Percentiles rank a stretch among this genome's conserved stretches.
Conservation (phyloP, 2,329 filamentous ascomycete species). For the Diaporthe batatas region DNA sequence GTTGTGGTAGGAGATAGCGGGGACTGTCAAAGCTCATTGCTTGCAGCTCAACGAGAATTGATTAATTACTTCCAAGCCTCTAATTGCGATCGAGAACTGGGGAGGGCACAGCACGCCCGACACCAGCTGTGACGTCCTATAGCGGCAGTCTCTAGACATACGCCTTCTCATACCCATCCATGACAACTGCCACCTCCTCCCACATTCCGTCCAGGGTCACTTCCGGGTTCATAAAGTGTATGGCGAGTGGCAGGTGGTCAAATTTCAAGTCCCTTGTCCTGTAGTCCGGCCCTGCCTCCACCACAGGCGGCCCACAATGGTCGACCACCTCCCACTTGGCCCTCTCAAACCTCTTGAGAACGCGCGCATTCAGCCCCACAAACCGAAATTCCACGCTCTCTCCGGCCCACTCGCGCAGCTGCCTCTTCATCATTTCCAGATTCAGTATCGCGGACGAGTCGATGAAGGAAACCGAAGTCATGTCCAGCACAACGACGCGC, state of each 20-base stretch:
- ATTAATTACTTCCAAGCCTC: background rate
- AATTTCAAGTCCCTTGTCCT: conserved; percentile 21
- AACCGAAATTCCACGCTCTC: conserved; percentile 25
- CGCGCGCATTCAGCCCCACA: conserved; percentile 23
- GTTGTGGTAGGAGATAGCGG: too few species aligned
- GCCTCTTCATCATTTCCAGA: conserved; percentile 34
- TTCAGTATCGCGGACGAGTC: conserved; percentile 54
- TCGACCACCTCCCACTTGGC: conserved; percentile 32
- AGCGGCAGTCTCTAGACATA: background rate
- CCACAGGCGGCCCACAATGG: background rate
- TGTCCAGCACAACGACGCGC: conserved; percentile 43
- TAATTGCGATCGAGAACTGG: background rate
- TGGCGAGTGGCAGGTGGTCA: conserved; percentile 18
- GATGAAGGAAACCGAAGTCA: conserved; percentile 52
- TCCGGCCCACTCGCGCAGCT: conserved; percentile 34
- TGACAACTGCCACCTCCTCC: conserved; percentile 24
- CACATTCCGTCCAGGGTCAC: conserved; percentile 20
- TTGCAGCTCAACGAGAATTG: background rate
- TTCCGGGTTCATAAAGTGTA: conserved; percentile 22
- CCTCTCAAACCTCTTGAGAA: conserved; percentile 33
- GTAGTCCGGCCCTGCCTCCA: background rate
- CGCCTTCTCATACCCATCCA: conserved; percentile 6
- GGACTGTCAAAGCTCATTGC: too few species aligned
- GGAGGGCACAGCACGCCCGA: background rate
- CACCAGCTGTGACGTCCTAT: background rate